Base-by-base conservation (phyloP, 805 yeast species). In the Brettanomyces bruxellensis region DNA sequence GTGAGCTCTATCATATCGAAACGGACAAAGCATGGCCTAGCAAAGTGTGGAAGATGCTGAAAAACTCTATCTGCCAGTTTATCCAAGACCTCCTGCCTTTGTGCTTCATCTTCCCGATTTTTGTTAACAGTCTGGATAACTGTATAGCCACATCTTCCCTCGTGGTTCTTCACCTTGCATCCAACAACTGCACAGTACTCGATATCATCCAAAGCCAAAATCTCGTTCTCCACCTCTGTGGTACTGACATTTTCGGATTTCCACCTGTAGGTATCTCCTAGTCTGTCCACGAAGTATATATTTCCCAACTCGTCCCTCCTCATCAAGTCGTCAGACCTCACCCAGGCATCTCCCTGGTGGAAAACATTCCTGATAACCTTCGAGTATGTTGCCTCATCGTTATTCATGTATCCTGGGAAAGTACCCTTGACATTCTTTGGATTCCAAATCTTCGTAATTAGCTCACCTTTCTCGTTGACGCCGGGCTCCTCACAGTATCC, bases 221-320 rank as follows among this genome's bases (percentile, higher is more conserved):
- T 64, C 59, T 80, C 82, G 58, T 83, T 85, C 60, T 91, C 97
- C 37, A 90, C 96, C 67, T 90, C 97, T 34, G 90, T 82, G 12
- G 97, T 89, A 14, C 93, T 81, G 9, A 91, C 96, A 62, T 90
- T 90, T 67, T 90, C 98, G 2, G 95, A 84, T 67, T 88, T 91
- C 98, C 98, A 90, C 55, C 98, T 74, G 69, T 86, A 90, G 0
- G 97, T 91, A 60, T 90, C 98, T 38, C 98, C 98, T 58, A 91
- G 67, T 58, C 98, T 72, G 69, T 90, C 98, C 40, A 89, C 87
- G 64, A 90, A 90, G 65, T 83, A 87, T 61, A 84, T 73, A 52
- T 82, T 66, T 1, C 87, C 85, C 52, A 81, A 74, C 28, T 70
- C 70, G 62, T 88, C 95, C 60, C 72, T 66, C 54, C 70, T 78